phyloP scores from a whole-genome alignment of 306 rosid genomes.

The Vicia faba region DNA sequence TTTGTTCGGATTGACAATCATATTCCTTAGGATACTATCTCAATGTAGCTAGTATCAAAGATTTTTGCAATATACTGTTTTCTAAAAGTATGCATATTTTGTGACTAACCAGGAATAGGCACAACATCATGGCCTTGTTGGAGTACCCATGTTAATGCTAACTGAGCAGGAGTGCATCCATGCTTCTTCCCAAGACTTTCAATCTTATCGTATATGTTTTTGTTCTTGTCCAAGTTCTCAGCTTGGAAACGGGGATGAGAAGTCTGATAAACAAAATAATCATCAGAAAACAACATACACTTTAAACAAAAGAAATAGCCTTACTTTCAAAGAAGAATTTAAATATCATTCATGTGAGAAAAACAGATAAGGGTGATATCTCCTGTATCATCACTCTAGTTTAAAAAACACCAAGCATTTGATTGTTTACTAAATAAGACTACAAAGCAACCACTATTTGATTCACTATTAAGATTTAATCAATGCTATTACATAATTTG shows the following conservation, averaged over 20 bases:
- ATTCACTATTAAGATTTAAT: not conserved
- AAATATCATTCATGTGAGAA: not conserved
- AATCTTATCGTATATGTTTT: slow-evolving; percentile 45
- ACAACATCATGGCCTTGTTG: slow-evolving; percentile 63
- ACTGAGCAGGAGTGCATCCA: slow-evolving; percentile 55
- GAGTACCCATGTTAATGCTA: slow-evolving; percentile 71
- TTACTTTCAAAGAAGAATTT: not conserved
- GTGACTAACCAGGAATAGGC: slow-evolving; percentile 49
- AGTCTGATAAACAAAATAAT: slow-evolving; percentile 35
- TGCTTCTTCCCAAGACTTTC: slow-evolving; percentile 56
- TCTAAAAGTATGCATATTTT: not conserved
- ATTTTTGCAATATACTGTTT: too few relatives aligned
- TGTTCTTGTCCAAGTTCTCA: slow-evolving; percentile 56
- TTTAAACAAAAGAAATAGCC: too few relatives aligned
- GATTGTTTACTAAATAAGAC: not conserved
- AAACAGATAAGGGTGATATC: not conserved
- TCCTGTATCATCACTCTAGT: too few relatives aligned
- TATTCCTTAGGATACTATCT: too few relatives aligned
- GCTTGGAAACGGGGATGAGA: slow-evolving; percentile 54
- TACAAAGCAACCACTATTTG: not conserved
- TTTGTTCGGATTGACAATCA: too few relatives aligned
- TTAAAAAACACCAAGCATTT: too few relatives aligned
- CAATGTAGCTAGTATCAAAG: too few relatives aligned
- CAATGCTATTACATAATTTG: not conserved
- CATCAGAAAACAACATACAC: not conserved